Conservation (phyloP, 108 stramenopile genomes). For the Pseudonitzschia delicatissima region DNA sequence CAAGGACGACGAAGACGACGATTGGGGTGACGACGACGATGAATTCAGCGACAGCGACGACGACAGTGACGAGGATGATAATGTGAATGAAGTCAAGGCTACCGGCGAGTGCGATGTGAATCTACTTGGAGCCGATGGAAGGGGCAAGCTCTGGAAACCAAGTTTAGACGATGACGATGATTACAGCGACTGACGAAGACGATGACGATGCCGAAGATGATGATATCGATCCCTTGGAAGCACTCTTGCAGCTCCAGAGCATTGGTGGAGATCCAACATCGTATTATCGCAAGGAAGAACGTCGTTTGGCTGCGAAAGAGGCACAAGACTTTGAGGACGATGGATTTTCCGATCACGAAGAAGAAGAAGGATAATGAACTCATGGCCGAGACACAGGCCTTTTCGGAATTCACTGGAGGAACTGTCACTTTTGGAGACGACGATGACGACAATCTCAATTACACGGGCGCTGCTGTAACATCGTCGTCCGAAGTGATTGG, state of each 20-base stretch:
- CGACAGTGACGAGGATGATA: conserved; percentile 25
- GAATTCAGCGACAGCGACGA: not conserved
- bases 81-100: conserved; percentile 24
- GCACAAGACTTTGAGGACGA: conserved; percentile 68
- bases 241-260: conserved; percentile 56
- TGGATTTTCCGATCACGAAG: conserved; percentile 56
- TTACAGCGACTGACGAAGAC: conserved; percentile 28
- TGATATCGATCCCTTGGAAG: conserved; percentile 29
- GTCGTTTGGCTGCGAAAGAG: not conserved
- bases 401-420: conserved; percentile 31
- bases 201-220: conserved; percentile 46
- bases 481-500: conserved; percentile 55
- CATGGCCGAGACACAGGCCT: conserved; percentile 38
- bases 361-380: conserved; percentile 26
- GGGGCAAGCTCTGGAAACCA: conserved; percentile 64
- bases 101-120: not conserved
- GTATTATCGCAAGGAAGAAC: conserved; percentile 45
- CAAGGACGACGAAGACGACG: conserved; percentile 52
- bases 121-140: conserved; percentile 64
- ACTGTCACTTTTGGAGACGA: conserved; percentile 38
- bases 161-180: conserved; percentile 43
- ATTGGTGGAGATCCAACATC: conserved; percentile 65
- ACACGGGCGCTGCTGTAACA: conserved; percentile 26
- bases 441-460: conserved; percentile 14
- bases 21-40: conserved; percentile 34